A percentile compares a stretch with the other conserved stretches of the same genome.
These are phyloP conservation scores for Pulicaria dysenterica DNA, from an alignment of 129 eudicot genomes.

Conservation along the genomic window DNA sequence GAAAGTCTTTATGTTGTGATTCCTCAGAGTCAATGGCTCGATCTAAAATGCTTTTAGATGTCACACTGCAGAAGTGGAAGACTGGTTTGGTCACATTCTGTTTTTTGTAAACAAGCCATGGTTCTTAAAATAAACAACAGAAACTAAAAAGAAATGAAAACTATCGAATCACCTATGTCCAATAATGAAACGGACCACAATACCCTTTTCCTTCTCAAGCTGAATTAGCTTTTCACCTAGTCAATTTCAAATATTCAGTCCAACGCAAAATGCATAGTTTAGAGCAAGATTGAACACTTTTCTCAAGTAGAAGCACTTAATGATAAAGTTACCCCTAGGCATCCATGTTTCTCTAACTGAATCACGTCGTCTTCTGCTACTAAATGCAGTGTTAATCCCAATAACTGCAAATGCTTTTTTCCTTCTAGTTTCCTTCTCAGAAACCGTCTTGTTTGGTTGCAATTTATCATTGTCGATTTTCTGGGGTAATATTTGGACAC, in stretches of 20 bases:
- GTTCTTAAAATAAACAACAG: not conserved
- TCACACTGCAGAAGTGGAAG: slow-evolving; percentile 47
- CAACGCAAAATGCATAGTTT: slow-evolving; percentile 1
- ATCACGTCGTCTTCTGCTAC: slow-evolving; percentile 77
- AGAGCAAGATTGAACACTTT: not conserved
- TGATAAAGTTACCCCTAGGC: slow-evolving; percentile 50
- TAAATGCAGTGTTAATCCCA: slow-evolving; percentile 77
- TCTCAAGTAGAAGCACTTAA: not conserved
- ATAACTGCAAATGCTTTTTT: slow-evolving; percentile 63
- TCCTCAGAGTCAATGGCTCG: slow-evolving; percentile 72
- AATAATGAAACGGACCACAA: slow-evolving; percentile 69
- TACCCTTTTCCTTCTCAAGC: slow-evolving; percentile 68
- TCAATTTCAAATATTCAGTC: slow-evolving; percentile 20
- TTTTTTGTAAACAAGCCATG: not conserved
- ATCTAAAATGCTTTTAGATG: slow-evolving; percentile 73
- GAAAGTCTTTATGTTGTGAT: slow-evolving; percentile 61
- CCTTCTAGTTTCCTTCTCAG: slow-evolving; percentile 22
- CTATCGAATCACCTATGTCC: slow-evolving; percentile 59
- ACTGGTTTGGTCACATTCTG: not conserved
- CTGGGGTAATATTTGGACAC: slow-evolving; percentile 28
- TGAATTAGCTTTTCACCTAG: slow-evolving; percentile 50
- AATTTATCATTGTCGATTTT: slow-evolving; percentile 25
- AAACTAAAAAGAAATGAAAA: not conserved
- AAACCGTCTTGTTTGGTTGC: slow-evolving; percentile 28
- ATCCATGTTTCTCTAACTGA: slow-evolving; percentile 76